Conservation (phyloP, 768 basidiomycete species). For the Holtermannia corniformis region DNA sequence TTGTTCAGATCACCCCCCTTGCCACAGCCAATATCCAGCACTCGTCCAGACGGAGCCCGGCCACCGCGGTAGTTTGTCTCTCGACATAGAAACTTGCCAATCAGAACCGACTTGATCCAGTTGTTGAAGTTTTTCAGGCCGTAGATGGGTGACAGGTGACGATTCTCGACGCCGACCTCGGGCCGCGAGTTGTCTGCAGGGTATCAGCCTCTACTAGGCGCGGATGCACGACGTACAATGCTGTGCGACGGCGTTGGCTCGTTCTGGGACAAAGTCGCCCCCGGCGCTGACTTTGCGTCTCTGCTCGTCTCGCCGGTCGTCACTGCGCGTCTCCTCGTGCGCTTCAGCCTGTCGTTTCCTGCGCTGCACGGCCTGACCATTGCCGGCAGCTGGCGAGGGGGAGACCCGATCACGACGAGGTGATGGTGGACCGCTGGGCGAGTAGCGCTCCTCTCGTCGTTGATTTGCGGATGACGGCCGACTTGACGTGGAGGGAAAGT, state of each 20-base stretch:
- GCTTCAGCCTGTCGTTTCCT: constrained; percentile 2
- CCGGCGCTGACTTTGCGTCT: constrained; percentile 23
- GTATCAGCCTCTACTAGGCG: background rate
- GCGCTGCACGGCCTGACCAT: constrained; percentile 2
- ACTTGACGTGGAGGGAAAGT: constrained; percentile 20
- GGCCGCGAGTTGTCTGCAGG: constrained; percentile 77
- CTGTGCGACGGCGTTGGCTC: constrained; percentile 19
- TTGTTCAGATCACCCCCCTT: constrained; percentile 96
- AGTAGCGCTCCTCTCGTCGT: constrained; percentile 8
- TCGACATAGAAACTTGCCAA: constrained; percentile 76
- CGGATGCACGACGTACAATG: constrained; percentile 25
- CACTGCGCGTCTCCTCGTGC: constrained; percentile 9
- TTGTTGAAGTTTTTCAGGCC: constrained; percentile 98
- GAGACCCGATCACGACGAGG: constrained; percentile 3
- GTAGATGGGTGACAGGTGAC: constrained; percentile 84
- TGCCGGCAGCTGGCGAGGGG: constrained; percentile 3
- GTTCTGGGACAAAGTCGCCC: constrained; percentile 25
- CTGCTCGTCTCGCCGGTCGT: constrained; percentile 11
- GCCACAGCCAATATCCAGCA: constrained; percentile 96
- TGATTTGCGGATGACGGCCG: constrained; percentile 4
- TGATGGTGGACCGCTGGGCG: constrained; percentile 9
- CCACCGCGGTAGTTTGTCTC: constrained; percentile 45
- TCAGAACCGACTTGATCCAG: constrained; percentile 97
- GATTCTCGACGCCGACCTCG: constrained; percentile 75
- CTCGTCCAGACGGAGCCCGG: constrained; percentile 53